Conservation (phyloP, 345 rosid species). For the Corymbia maculata region DNA sequence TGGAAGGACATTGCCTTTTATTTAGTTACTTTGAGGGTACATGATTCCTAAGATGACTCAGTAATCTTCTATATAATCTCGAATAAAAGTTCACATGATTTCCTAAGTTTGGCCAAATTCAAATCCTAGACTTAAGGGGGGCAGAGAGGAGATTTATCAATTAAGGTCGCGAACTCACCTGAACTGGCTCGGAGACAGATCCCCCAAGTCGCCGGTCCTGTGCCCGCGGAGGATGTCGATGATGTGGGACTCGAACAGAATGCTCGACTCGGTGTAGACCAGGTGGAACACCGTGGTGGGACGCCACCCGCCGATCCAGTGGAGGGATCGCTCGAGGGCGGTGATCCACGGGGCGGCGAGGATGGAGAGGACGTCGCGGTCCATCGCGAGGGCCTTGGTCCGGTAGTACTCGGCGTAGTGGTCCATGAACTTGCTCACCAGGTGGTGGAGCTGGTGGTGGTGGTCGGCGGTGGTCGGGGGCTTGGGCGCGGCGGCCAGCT, state of each 20-base stretch:
- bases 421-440: slow-evolving; percentile 34
- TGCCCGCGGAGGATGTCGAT: slow-evolving; percentile 62
- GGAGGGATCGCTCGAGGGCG: slow-evolving; percentile 71
- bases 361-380: slow-evolving; percentile 39
- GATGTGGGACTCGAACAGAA: slow-evolving; percentile 63
- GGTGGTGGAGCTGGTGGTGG: slow-evolving; percentile 13
- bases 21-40: not conserved
- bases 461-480: slow-evolving; percentile 17
- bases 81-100: not conserved
- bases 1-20: not conserved
- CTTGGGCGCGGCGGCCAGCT: slow-evolving; percentile 33
- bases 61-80: not conserved
- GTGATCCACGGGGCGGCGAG: slow-evolving; percentile 74
- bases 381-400: slow-evolving; percentile 33
- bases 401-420: slow-evolving; percentile 52
- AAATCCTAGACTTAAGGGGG: not conserved
- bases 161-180: slow-evolving; percentile 11
- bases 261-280: slow-evolving; percentile 73
- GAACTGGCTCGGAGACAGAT: slow-evolving; percentile 71
- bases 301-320: slow-evolving; percentile 79
- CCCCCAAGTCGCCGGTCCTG: slow-evolving; percentile 72
- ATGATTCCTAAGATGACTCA: not conserved
- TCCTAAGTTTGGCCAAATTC: not conserved
- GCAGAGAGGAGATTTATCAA: not conserved
- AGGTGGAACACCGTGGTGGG: slow-evolving; percentile 80